A percentile compares a stretch with the other conserved stretches of the same genome.
Conservation (phyloP, 2,329 filamentous ascomycete genomes). For the Nemania sp. region DNA sequence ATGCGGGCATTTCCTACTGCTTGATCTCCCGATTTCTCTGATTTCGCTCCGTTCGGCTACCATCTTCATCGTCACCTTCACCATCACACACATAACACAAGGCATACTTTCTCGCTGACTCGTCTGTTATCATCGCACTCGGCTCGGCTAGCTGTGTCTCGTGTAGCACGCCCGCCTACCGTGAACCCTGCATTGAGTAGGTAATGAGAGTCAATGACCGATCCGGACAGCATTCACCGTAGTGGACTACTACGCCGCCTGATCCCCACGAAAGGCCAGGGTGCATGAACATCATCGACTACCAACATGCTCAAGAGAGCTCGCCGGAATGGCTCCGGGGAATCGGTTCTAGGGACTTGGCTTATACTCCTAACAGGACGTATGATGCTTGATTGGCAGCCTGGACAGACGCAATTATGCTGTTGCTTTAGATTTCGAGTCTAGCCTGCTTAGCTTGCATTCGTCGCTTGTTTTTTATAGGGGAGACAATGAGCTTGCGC, state of each 20-base stretch:
- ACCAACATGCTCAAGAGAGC: background rate
- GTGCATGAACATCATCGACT: background rate
- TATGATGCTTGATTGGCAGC: constrained; percentile 6
- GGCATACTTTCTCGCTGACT: constrained; percentile 18
- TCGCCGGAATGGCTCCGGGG: background rate
- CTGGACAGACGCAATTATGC: constrained; percentile 1
- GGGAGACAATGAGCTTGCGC: background rate
- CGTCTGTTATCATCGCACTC: background rate
- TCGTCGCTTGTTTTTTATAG: background rate
- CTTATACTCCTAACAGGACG: background rate
- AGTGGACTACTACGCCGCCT: background rate
- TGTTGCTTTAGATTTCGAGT: background rate
- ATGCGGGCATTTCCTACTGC: constrained; percentile 5
- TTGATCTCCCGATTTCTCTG: constrained; percentile 3
- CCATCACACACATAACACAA: constrained; percentile 14
- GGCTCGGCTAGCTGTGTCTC: background rate
- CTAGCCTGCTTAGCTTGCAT: background rate
- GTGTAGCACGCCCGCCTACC: background rate
- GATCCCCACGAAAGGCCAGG: background rate
- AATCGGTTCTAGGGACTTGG: background rate
- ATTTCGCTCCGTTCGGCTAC: background rate
- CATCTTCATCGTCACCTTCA: constrained; percentile 4
- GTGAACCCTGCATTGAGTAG: background rate
- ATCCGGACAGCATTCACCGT: background rate
- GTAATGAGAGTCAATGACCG: background rate